phyloP scores from a whole-genome alignment of 1,139 yeast species.

The Sugiyamaella neomexicana region DNA sequence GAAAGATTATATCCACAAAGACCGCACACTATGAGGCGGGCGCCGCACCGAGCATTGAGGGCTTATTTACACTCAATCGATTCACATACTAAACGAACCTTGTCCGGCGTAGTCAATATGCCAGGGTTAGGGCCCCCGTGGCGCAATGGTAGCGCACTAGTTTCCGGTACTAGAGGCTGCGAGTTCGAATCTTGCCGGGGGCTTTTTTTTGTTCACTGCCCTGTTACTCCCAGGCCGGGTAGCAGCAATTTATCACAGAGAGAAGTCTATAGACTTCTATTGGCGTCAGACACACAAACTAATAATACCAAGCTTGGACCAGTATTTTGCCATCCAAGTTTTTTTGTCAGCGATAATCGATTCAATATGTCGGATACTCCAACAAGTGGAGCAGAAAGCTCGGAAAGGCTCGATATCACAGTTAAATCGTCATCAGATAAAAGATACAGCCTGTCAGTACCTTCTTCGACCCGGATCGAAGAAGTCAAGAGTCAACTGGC shows the following conservation, averaged over 20 bases:
- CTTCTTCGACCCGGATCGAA: slow-evolving; percentile 56
- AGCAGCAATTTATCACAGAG: background rate
- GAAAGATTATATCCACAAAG: too few relatives aligned
- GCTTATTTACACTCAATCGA: too few relatives aligned
- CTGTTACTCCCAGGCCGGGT: slow-evolving; percentile 3
- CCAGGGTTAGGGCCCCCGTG: slow-evolving; percentile 17
- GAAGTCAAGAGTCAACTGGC: slow-evolving; percentile 71
- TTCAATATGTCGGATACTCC: slow-evolving; percentile 11
- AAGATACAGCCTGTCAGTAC: slow-evolving; percentile 65
- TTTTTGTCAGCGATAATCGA: background rate
- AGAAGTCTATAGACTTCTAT: slow-evolving; percentile 11
- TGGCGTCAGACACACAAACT: background rate
- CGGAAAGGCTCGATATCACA: slow-evolving; percentile 11
- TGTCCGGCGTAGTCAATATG: slow-evolving; percentile 1
- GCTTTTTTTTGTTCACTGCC: slow-evolving; percentile 1
- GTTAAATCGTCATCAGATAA: slow-evolving; percentile 65
- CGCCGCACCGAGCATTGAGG: too few relatives aligned
- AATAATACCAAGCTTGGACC: background rate
- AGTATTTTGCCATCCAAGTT: background rate
- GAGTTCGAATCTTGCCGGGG: slow-evolving; percentile 17
- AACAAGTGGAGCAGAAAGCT: background rate
- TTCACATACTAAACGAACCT: background rate
- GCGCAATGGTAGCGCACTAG: slow-evolving; percentile 17
- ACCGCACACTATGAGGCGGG: too few relatives aligned
- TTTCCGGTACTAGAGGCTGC: slow-evolving; percentile 17